These are phyloP conservation scores for Trichoderma sp. DNA, from an alignment of 2,329 filamentous ascomycete species.

Conservation along the genomic window DNA sequence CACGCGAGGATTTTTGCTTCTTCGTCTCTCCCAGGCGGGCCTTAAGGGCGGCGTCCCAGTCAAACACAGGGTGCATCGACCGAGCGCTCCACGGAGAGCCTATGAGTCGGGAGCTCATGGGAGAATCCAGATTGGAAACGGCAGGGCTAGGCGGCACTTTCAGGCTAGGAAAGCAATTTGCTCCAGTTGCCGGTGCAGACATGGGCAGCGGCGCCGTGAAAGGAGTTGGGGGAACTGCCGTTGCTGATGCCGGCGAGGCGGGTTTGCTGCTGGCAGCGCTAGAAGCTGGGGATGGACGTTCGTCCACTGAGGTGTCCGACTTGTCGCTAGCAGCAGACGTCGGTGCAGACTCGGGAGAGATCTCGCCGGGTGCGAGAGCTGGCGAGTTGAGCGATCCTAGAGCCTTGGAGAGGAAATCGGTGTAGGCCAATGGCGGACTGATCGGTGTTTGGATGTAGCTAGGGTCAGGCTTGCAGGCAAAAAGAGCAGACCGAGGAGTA, in stretches of 20 bases:
- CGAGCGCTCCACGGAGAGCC: constrained; percentile 75
- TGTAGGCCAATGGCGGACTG: constrained; percentile 85
- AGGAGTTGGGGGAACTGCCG: constrained; percentile 51
- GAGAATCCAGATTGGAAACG: constrained; percentile 68
- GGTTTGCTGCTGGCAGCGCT: constrained; percentile 38
- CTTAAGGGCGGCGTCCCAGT: constrained; percentile 75
- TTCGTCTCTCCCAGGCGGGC: constrained; percentile 62
- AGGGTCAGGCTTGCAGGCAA: constrained; percentile 44
- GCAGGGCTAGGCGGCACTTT: constrained; percentile 77
- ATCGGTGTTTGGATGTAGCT: constrained; percentile 83
- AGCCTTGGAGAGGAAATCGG: constrained; percentile 81
- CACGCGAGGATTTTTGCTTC: constrained; percentile 59
- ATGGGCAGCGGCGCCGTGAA: constrained; percentile 55
- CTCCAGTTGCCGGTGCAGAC: constrained; percentile 61
- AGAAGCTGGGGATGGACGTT: constrained; percentile 50
- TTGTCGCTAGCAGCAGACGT: constrained; percentile 59
- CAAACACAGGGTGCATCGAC: constrained; percentile 69
- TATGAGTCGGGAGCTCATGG: constrained; percentile 60
- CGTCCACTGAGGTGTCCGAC: constrained; percentile 60
- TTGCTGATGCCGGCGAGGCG: constrained; percentile 42
- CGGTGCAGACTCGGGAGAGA: constrained; percentile 52
- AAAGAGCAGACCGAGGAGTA: constrained; percentile 63
- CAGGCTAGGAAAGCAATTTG: constrained; percentile 65
- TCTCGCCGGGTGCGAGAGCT: constrained; percentile 54
- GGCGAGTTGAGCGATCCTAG: constrained; percentile 72